Evolutionary conservation across 2,329 filamentous ascomycete genomes (phyloP).

Genomic region (Trichophyton simii): DNA sequence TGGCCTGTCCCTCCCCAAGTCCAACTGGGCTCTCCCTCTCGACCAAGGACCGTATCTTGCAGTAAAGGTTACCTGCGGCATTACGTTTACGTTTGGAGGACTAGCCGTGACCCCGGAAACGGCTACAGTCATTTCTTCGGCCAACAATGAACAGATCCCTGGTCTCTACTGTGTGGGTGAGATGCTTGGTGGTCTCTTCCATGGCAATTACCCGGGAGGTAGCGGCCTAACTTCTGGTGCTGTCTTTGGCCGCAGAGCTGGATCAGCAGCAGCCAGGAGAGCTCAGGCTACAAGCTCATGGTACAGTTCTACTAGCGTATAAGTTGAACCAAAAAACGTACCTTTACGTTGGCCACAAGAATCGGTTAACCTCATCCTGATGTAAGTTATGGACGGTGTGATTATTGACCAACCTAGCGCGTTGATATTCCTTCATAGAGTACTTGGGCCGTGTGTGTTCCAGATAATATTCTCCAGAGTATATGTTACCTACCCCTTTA

Average conservation of each 20-base stretch:
- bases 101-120: constrained; percentile 45
- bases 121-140: constrained; percentile 39
- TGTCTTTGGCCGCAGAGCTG: constrained; percentile 40
- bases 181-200: constrained; percentile 54
- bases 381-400: not conserved
- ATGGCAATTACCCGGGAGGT: constrained; percentile 51
- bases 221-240: constrained; percentile 49
- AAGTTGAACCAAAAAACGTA: not conserved
- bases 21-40: constrained; percentile 53
- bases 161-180: constrained; percentile 52
- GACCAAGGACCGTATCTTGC: constrained; percentile 48
- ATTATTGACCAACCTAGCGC: not conserved
- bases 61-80: constrained; percentile 51
- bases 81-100: constrained; percentile 59
- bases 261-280: constrained; percentile 21
- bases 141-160: constrained; percentile 36
- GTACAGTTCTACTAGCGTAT: not conserved
- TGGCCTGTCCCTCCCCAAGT: constrained; percentile 42
- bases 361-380: not conserved
- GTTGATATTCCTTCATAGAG: not conserved
- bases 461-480: not conserved
- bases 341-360: not conserved
- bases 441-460: not conserved
- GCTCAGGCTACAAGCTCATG: not conserved
- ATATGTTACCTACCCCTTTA: not conserved